Base-by-base conservation (phyloP, 148 eudicot species). In the Pharnaceum exiguum region DNA sequence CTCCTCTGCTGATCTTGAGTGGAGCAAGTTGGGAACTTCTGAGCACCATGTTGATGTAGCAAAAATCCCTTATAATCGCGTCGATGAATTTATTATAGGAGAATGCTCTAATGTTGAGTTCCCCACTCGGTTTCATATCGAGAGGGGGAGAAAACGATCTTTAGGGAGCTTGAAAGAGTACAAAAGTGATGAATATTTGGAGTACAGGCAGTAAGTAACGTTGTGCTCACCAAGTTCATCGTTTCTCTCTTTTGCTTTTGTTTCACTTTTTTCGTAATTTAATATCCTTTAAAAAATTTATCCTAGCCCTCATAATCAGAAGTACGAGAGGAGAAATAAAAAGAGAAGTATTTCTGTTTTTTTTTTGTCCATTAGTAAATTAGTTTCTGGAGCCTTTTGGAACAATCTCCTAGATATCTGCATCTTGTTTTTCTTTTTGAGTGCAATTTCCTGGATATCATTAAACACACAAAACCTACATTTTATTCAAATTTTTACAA, bases 61-160 rank as follows among this genome's bases (percentile, higher is more conserved):
- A 29, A 82, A 85, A 42, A 86, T 93, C 69, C 96, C 90, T 17
- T 85, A 85, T 73, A 77, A 62, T 37, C 85, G 96, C 25, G 91
- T 89, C 46, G 91, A 89, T 62, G 95, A 83, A 8, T 93, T 93
- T 57, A 86, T 93, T 25, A 60, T 77, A 63, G 99, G 99, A 59
- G 96, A 93, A 60, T 86, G 95, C 71, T 79, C 79, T 35, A 86
- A 67, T 53, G 81, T 79, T 18, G 99, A 93, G 74, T 83, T 68
- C 65, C 99, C 96, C 5, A 93, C 99, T 21, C 81, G 77, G 30
- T 93, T 93, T 57, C 99, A 89, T 77, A 86, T 94, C 60, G 96
- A 94, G 73, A 83, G 90, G 80, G 95, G 90, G 53, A 73, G 99
- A 65, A 94, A 83, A 75, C 75, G 99, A 29, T 33, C 55, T 10